phyloP scores from a whole-genome alignment of 176 grass and related monocot genomes.

The Melocanna baccifera region DNA sequence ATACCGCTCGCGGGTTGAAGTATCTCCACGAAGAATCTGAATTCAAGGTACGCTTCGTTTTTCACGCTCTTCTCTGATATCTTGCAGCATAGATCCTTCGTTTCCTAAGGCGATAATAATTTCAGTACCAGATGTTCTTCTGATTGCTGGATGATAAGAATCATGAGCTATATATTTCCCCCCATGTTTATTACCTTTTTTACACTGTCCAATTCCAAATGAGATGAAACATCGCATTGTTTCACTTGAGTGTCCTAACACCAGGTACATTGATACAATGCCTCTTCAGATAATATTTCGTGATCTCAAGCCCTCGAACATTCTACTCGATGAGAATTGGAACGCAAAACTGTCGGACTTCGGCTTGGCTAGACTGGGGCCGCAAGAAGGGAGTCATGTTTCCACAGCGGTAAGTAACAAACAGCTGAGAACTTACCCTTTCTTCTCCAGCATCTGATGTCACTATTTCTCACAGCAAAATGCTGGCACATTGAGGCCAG shows the following conservation, averaged over 20 bases:
- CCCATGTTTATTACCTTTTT: background rate
- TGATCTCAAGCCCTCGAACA: constrained; percentile 93
- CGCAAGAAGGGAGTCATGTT: constrained; percentile 81
- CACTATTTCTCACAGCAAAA: background rate
- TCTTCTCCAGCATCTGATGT: background rate
- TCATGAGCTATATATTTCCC: background rate
- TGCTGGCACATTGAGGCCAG: background rate
- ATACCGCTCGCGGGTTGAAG: constrained; percentile 64
- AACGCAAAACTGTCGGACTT: constrained; percentile 94
- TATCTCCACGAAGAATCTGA: constrained; percentile 85
- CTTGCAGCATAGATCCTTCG: background rate
- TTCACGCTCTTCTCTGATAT: background rate
- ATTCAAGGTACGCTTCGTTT: constrained; percentile 45
- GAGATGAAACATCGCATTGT: background rate
- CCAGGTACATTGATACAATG: background rate
- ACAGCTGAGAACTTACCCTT: background rate
- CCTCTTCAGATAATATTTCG: constrained; percentile 85
- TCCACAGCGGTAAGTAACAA: constrained; percentile 69
- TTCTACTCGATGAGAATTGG: constrained; percentile 87
- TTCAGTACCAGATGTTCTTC: background rate
- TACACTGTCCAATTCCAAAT: background rate
- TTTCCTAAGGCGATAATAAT: background rate
- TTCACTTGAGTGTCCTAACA: background rate
- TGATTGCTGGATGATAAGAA: background rate
- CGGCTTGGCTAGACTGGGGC: constrained; percentile 85